A percentile compares a stretch with the other conserved stretches of the same genome.
phyloP scores from a whole-genome alignment of 2,329 filamentous ascomycete species.

The Botryotinia calthae region DNA sequence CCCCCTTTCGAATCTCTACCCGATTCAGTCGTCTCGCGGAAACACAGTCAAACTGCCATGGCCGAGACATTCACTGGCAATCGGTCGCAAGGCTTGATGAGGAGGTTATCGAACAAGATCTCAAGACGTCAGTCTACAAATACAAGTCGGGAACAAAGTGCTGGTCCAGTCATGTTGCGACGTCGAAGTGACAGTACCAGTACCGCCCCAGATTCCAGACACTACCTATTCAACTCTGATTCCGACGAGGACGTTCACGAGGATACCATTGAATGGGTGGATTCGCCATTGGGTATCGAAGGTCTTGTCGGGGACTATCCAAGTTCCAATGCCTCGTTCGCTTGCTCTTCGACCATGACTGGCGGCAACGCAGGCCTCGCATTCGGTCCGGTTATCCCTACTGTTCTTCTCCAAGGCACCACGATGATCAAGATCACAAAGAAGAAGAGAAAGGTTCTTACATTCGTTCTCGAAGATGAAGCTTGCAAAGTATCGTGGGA shows the following conservation, averaged over 20 bases:
- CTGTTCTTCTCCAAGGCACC: constrained; percentile 74
- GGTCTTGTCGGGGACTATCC: constrained; percentile 49
- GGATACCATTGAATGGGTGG: constrained; percentile 44
- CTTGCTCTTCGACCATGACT: constrained; percentile 38
- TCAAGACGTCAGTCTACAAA: constrained; percentile 73
- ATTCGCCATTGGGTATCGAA: constrained; percentile 43
- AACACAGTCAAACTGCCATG: constrained; percentile 61
- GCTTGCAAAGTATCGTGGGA: constrained; percentile 89
- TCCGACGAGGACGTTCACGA: constrained; percentile 59
- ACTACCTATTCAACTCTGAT: constrained; percentile 45
- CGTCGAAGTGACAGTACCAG: constrained; percentile 87
- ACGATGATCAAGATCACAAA: constrained; percentile 79
- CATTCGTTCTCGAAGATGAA: constrained; percentile 72
- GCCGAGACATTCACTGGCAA: constrained; percentile 56
- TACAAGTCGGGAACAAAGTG: constrained; percentile 79
- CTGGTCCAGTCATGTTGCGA: constrained; percentile 77
- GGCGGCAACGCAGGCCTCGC: constrained; percentile 38
- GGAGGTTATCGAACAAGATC: constrained; percentile 79
- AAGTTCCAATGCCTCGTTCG: constrained; percentile 48
- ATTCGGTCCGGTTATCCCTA: constrained; percentile 71
- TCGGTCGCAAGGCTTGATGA: constrained; percentile 69
- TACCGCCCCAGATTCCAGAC: constrained; percentile 55
- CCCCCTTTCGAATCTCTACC: constrained; percentile 64
- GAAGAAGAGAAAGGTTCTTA: constrained; percentile 73
- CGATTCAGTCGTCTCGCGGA: constrained; percentile 63